Base-by-base conservation (phyloP, 2,329 filamentous ascomycete genomes). In the Sporothrix pseudoabietina region DNA sequence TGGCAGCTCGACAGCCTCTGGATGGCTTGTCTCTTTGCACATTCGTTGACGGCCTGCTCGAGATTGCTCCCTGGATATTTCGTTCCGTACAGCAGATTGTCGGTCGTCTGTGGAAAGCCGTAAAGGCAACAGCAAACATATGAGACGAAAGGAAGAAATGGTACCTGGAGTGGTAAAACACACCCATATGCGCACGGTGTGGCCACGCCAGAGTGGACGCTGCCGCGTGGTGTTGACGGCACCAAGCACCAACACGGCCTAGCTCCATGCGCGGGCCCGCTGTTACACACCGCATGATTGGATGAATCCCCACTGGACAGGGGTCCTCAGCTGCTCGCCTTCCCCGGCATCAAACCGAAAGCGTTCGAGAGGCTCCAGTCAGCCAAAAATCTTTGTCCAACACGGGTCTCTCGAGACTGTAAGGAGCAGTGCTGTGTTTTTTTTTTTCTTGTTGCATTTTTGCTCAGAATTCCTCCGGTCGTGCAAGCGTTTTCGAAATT, bases 291-390 rank as follows among this genome's bases (percentile, higher is more conserved):
- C 3, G n/a, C 8, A 19, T 71, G 55, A 74, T 74, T 74, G 73
- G 73, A 49, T 19, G 6, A 4, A 7, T 30, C 10, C 73, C 54
- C n/a, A 7, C 22, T 65, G 26, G 57, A 44, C 65, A 59, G 52
- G 73, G 71, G 26, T 71, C n/a, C 49, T 74, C 73, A 74, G 73
- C 73, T 74, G 55, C 16, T 72, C 73, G 73, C 73, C 70, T 72
- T 74, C 73, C 32, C 73, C 73, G 73, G 66, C 65, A 65, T 74
- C 73, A 57, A 72, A 41, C 73, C 73, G 7, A 69, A 72, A 72
- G 22, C 72, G 66, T 73, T 32, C 52, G 35, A 30, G 47, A 54
- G 41, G 35, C n/a, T 49, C 65, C 65, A 68, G 22, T 32, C 19
- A 65, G 55, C 55, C 59, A 44, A 9, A 44, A 65, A 10, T 4